Evolutionary conservation across 2,329 filamentous ascomycete species (phyloP).

Genomic region (Ascochyta pisi): DNA sequence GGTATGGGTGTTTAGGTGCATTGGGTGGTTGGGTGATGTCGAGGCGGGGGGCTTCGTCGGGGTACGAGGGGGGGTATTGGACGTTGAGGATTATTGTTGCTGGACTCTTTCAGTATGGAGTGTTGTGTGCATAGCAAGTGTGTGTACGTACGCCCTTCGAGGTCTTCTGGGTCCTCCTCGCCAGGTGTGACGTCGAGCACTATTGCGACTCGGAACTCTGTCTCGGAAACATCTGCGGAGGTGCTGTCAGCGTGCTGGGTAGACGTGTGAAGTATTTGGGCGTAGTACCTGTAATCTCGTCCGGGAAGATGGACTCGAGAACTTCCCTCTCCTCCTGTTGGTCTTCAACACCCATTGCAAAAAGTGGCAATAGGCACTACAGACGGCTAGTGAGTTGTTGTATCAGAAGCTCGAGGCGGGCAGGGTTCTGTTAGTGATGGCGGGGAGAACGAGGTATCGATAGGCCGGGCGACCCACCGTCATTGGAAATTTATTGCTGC

Average conservation of each 20-base stretch:
- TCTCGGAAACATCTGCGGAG: conserved; percentile 80
- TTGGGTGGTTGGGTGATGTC: conserved; percentile 79
- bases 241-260: conserved; percentile 20
- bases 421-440: conserved; percentile 11
- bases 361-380: conserved; percentile 11
- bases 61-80: conserved; percentile 88
- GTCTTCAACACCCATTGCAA: conserved; percentile 70
- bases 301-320: conserved; percentile 96
- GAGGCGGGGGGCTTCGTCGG: conserved; percentile 82
- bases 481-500: conserved; percentile 1
- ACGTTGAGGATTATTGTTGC: conserved; percentile 82
- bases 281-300: conserved; percentile 84
- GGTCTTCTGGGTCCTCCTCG: conserved; percentile 63
- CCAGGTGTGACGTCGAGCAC: conserved; percentile 72
- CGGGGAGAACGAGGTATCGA: conserved; percentile 11
- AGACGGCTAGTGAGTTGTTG: conserved; percentile 6
- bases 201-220: conserved; percentile 85
- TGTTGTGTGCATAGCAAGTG: not conserved
- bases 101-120: conserved; percentile 18
- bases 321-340: conserved; percentile 96
- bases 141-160: conserved; percentile 60
- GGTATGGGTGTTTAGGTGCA: conserved; percentile 70
- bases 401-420: conserved; percentile 4
- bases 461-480: conserved; percentile 4
- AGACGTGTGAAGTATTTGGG: not conserved